Base-by-base conservation (phyloP, 768 basidiomycete species). In the Tremella mesenterica region DNA sequence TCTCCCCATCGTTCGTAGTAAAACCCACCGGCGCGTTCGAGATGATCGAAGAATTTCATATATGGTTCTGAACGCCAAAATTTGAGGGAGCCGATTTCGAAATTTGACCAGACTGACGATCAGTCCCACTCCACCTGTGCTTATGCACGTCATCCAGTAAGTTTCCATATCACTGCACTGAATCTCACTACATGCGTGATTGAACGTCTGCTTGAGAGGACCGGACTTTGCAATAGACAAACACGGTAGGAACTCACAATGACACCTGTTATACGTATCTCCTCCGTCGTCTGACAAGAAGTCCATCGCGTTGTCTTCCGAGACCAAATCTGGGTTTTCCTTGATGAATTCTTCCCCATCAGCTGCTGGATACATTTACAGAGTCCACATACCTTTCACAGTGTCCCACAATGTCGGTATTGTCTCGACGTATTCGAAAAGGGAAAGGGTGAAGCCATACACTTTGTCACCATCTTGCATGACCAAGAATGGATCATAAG, bases 41-140 rank as follows among this genome's bases (percentile, higher is more conserved):
- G 77, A 70, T 81, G 81, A 39, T 89, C 83, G 60, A 92, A 93
- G 77, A 82, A 93, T 60, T 84, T 81, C 53, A 75, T 77, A 69
- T 95, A 95, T 2, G 84, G 83, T 55, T 90, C 83, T 13, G 83
- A 75, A 61, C 89, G 78, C 87, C 87, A 91, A 55, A 92, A 81
- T 56, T 86, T 83, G 56, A 92, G 78, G 64, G 83, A 36, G 55
- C 63, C 90, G 54, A 95, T 93, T 71, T 93, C 90, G 63, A 93
- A 93, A 73, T 91, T 95, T 61, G 83, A 86, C 88, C 88, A 91
- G 77, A 88, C 86, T 88, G 45, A 0, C 48, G n/a, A n/a, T n/a
- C n/a, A n/a, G 23, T n/a, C n/a, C n/a, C n/a, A n/a, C n/a, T n/a
- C n/a, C n/a, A n/a, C n/a, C n/a, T n/a, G n/a, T n/a, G n/a, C n/a